phyloP scores from a whole-genome alignment of 108 stramenopile species.

The Cylindrotheca fusiformis region DNA sequence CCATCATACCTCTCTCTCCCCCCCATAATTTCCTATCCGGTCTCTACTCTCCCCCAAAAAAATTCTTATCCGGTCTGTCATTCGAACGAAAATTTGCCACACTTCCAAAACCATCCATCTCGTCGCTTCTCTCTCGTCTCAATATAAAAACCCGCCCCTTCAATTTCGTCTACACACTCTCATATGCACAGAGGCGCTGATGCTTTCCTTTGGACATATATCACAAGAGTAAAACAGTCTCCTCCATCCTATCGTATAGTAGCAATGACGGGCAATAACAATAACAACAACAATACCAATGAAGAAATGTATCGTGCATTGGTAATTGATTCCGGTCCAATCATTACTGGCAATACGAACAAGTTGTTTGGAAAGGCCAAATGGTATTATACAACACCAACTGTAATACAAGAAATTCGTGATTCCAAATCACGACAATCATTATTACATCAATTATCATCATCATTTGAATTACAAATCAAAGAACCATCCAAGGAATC shows the following conservation, averaged over 20 bases:
- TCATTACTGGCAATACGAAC: conserved; percentile 62
- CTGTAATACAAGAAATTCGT: conserved; percentile 72
- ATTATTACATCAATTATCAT: conserved; percentile 34
- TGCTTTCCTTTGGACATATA: too few relatives aligned
- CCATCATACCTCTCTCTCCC: too few relatives aligned
- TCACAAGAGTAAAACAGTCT: too few relatives aligned
- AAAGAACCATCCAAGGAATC: conserved; percentile 54
- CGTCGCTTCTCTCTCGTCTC: neutral
- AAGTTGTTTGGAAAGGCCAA: conserved; percentile 43
- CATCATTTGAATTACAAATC: conserved; percentile 49
- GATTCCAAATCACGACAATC: conserved; percentile 61
- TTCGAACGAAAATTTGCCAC: too few relatives aligned
- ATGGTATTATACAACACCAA: conserved; percentile 66
- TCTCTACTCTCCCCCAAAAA: too few relatives aligned
- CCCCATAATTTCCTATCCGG: too few relatives aligned
- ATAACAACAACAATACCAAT: neutral
- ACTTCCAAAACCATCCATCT: too few relatives aligned
- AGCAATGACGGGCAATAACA: neutral
- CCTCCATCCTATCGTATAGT: too few relatives aligned
- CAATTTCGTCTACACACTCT: too few relatives aligned
- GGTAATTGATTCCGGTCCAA: conserved; percentile 84
- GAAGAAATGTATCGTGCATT: conserved; percentile 48
- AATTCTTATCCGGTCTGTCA: too few relatives aligned
- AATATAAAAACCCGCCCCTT: too few relatives aligned
- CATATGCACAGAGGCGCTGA: too few relatives aligned